Evolutionary conservation across 108 stramenopile species (phyloP).

Genomic region (Cyclotella cryptica): DNA sequence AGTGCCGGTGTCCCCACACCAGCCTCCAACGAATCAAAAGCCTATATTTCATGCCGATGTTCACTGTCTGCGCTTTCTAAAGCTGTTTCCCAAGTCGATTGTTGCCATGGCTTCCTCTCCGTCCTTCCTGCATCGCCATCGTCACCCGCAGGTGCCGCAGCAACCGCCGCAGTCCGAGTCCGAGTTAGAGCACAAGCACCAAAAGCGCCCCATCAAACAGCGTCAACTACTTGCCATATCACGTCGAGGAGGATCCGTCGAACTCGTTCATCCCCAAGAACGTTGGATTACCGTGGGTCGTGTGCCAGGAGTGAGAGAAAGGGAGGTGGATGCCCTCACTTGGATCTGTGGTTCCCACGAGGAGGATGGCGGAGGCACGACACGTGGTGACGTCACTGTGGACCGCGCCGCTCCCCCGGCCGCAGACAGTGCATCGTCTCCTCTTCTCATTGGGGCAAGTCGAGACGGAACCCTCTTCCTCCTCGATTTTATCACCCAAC

Average conservation of each 20-base stretch:
- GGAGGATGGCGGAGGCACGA: not conserved
- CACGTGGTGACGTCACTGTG: not conserved
- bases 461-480: constrained; percentile 83
- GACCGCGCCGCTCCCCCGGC: constrained; percentile 20
- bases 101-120: constrained; percentile 63
- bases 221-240: constrained; percentile 51
- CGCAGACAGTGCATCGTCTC: constrained; percentile 17
- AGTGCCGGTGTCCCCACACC: not conserved
- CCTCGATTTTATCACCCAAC: constrained; percentile 66
- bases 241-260: constrained; percentile 75
- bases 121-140: constrained; percentile 14
- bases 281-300: constrained; percentile 63
- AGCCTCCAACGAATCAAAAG: not conserved
- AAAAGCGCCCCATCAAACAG: not conserved
- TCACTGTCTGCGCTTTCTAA: constrained; percentile 78
- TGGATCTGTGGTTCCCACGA: constrained; percentile 53
- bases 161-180: constrained; percentile 40
- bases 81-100: constrained; percentile 63
- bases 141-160: not conserved
- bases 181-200: too few relatives aligned
- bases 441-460: constrained; percentile 68
- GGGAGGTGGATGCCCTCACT: constrained; percentile 58
- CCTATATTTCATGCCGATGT: constrained; percentile 61
- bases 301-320: constrained; percentile 50
- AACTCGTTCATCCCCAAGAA: constrained; percentile 61